Evolutionary conservation across 805 yeast genomes (phyloP), one percentile per base, ranked within the genome.

Genomic region (Starmerella apis): DNA sequence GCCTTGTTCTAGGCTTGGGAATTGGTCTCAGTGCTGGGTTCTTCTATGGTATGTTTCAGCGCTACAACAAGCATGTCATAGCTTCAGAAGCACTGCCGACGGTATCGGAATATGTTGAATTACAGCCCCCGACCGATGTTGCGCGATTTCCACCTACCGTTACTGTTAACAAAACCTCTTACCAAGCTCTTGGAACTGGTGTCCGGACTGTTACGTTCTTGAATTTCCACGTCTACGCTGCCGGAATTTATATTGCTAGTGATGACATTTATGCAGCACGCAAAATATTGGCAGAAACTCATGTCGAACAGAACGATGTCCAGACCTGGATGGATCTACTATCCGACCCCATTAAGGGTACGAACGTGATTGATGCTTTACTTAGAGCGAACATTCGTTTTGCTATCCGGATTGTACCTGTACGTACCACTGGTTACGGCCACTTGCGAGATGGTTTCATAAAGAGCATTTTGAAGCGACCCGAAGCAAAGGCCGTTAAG

Each of bases 361-460:
- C 71, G 9, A 70, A 74, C 2, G 60, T 86, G 18, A 65, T 86
- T 25, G 72, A 74, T 18, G 71, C 74, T 48, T 67, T 88, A 43
- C 62, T 87, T 36, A 77, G 76, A 38, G 65, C 76, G 10, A 77
- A 79, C 13, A 75, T 82, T 31, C 74, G 79, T 50, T 74, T 86
- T 57, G 70, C 80, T 41, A 81, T 87, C 23, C 72, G 94, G 55
- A 81, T 90, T 51, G 80, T 83, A 10, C 96, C 98, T 0, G 79
- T 82, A 16, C 77, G 96, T 62, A 86, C 84, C 64, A 90, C 97
- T 0, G 96, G 90, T 66, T 87, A 83, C 66, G 79, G 79, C 55
- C 97, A 92, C 63, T 67, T 90, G 60, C 77, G 83, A 56, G 97
- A 92, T 62, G 97, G 97, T 0, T 76, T 92, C 53, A 76, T 86